These are phyloP conservation scores for Alternaria viburni DNA, from an alignment of 2,329 filamentous ascomycete genomes.

Conservation along the genomic window DNA sequence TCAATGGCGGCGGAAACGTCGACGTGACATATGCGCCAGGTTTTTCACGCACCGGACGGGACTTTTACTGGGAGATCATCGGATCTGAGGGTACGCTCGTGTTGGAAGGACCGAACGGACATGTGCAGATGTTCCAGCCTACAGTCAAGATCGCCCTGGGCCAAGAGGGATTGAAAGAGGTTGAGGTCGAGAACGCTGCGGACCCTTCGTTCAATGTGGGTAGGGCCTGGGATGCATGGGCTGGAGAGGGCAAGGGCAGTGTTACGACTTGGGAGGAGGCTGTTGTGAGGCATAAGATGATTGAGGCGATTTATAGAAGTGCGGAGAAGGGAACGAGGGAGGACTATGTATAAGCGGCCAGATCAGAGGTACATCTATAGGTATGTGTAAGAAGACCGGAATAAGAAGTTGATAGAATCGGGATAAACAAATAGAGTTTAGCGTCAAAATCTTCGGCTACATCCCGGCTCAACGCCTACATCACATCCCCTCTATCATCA, in stretches of 20 bases:
- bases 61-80: slow-evolving; percentile 48
- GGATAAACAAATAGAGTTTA: neutral
- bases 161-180: slow-evolving; percentile 39
- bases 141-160: slow-evolving; percentile 40
- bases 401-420: neutral
- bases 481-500: neutral
- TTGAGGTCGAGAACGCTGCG: slow-evolving; percentile 59
- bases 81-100: slow-evolving; percentile 46
- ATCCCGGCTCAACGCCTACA: neutral
- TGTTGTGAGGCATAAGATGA: slow-evolving; percentile 43
- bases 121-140: slow-evolving; percentile 54
- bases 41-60: slow-evolving; percentile 24
- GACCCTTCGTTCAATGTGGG: slow-evolving; percentile 60
- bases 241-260: slow-evolving; percentile 40
- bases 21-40: slow-evolving; percentile 32
- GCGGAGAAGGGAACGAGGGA: slow-evolving; percentile 37
- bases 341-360: slow-evolving; percentile 32
- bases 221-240: slow-evolving; percentile 63
- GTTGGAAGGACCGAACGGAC: slow-evolving; percentile 35
- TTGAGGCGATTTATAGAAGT: slow-evolving; percentile 46
- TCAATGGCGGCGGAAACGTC: slow-evolving; percentile 31
- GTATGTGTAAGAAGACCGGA: neutral
- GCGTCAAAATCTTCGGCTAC: neutral
- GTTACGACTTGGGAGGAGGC: slow-evolving; percentile 45
- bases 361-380: neutral